Conservation (phyloP, 148 eudicot genomes). For the Rhododendron ferrugineum region DNA sequence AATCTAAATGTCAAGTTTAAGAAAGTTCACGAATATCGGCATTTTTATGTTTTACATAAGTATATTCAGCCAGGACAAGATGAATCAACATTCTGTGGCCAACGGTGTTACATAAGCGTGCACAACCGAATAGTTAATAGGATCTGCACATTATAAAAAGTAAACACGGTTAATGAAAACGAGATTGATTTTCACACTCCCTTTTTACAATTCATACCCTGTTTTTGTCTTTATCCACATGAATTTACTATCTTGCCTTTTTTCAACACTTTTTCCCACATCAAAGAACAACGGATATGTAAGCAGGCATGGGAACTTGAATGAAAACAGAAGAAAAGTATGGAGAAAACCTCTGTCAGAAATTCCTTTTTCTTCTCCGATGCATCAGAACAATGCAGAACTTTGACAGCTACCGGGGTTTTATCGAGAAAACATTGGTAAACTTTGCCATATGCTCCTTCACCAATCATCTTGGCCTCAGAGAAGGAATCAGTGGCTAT, state of each 20-base stretch:
- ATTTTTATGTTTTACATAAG: neutral
- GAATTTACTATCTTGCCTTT: too few relatives aligned
- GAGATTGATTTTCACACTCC: too few relatives aligned
- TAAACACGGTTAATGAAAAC: neutral
- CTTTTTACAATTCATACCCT: too few relatives aligned
- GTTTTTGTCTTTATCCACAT: too few relatives aligned
- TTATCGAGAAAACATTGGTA: conserved; percentile 68
- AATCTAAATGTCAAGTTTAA: neutral
- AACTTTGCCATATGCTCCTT: conserved; percentile 81
- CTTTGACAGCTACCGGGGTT: conserved; percentile 75
- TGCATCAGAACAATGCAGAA: conserved; percentile 48
- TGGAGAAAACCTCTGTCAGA: conserved; percentile 51
- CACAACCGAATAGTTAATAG: neutral
- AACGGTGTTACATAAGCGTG: neutral
- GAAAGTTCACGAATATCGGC: neutral
- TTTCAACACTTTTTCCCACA: neutral
- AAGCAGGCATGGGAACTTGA: neutral
- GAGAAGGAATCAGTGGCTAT: conserved; percentile 56
- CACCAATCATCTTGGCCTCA: conserved; percentile 57
- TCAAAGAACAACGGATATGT: too few relatives aligned
- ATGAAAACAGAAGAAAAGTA: conserved; percentile 10
- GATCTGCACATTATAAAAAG: neutral
- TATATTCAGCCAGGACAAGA: neutral
- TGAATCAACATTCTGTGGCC: neutral
- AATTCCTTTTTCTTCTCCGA: conserved; percentile 68